Percentiles rank a stretch among this genome's conserved stretches.
Evolutionary conservation across 306 rosid species (phyloP).

Genomic region (Malus sieversii): DNA sequence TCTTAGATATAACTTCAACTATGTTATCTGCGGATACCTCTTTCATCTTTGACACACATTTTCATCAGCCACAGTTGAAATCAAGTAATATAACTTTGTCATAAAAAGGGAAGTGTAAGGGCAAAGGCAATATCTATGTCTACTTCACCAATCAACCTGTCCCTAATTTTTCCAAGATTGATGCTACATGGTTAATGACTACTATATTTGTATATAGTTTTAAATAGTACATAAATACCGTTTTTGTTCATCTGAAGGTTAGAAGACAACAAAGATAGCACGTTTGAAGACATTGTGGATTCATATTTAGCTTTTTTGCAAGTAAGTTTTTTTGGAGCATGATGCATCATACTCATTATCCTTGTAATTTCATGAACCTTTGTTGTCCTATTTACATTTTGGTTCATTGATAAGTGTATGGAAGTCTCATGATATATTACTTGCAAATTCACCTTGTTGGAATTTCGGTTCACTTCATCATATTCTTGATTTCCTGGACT

Average conservation of each 20-base stretch:
- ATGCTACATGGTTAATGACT: background rate
- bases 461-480: background rate
- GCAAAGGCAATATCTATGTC: background rate
- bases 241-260: conserved; percentile 40
- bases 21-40: background rate
- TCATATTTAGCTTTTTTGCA: conserved; percentile 87
- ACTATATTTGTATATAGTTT: background rate
- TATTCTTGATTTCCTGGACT: background rate
- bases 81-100: background rate
- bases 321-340: conserved; percentile 45
- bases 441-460: background rate
- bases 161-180: background rate
- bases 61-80: background rate
- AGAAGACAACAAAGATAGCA: conserved; percentile 38
- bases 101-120: background rate
- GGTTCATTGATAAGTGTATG: background rate
- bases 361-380: conserved; percentile 10
- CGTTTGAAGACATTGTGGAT: conserved; percentile 80
- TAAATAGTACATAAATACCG: background rate
- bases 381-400: background rate
- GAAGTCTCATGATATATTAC: background rate
- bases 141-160: background rate
- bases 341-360: background rate
- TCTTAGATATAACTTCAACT: background rate
- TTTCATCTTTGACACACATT: background rate